Evolutionary conservation across 129 eudicot genomes (phyloP), one percentile per base, ranked within the genome.

Genomic region (Cynara cardunculus): DNA sequence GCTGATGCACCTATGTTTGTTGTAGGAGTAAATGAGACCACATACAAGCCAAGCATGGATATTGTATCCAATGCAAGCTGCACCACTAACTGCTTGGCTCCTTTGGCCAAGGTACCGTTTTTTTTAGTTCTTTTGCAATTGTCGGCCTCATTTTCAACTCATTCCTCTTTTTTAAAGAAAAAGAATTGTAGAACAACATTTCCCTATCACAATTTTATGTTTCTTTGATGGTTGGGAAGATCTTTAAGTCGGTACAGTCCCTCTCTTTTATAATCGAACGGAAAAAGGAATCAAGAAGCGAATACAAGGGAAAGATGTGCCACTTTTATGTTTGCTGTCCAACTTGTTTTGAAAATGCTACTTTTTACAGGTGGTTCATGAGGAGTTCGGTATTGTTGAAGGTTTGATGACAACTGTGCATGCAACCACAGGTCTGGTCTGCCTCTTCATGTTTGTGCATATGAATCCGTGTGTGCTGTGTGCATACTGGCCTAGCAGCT

Each of bases 1-100:
- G 97, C 97, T 44, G 97, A 95, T 87, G 99, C 97, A 1, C 97
- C 99, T 49, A 95, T 92, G 99, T 95, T 95, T 81, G 99, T 95
- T 21, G 94, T 95, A 72, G 99, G 99, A 41, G 97, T 95, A 16
- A 95, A 95, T 59, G 97, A 95, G 87, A 86, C 72, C 68, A 89
- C 93, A 11, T 95, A 95, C 85, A 95, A 91, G 65, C 87, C 93
- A 37, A 89, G 64, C 89, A 95, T 95, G 99, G 99, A 95, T 80
- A 83, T 95, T 27, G 97, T 95, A 73, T 95, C 97, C 19, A 95
- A 95, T 80, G 99, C 99, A 21, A 92, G 99, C 82, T 95, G 97
- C 74, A 95, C 99, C 21, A 95, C 97, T 69, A 95, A 92, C 79
- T 95, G 99, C 75, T 97, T 95, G 76, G 99, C 99, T 87, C 99